Conservation (phyloP, 2,329 filamentous ascomycete genomes). For the Anthostomella pinea region DNA sequence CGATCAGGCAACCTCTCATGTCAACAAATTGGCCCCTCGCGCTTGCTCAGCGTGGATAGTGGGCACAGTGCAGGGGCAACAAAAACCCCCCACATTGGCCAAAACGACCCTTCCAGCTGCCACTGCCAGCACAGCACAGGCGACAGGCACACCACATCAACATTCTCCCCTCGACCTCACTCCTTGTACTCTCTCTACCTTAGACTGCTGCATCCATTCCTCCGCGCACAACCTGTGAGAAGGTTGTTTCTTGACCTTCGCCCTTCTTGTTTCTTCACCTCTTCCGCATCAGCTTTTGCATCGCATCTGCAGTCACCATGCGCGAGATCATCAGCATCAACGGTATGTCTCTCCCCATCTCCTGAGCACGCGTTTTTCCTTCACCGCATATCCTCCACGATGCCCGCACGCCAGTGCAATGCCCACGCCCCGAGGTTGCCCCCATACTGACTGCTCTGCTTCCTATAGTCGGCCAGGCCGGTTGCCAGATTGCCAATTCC, state of each 20-base stretch:
- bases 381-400: constrained; percentile 41
- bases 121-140: no score
- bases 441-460: constrained; percentile 52
- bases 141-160: constrained; percentile 20
- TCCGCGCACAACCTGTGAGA: constrained; percentile 8
- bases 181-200: no score
- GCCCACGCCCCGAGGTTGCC: constrained; percentile 8
- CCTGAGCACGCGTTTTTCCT: constrained; percentile 36
- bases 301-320: constrained; percentile 62
- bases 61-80: constrained; percentile 27
- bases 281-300: constrained; percentile 32
- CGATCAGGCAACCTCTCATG: constrained; percentile 17
- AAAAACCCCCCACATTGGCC: constrained; percentile 23
- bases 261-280: constrained; percentile 23
- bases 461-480: constrained; percentile 90
- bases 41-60: no score
- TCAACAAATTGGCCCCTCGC: constrained; percentile 19
- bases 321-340: constrained; percentile 99
- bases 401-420: constrained; percentile 13
- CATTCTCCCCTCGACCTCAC: constrained; percentile 20
- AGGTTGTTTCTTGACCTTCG: constrained; percentile 5
- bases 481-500: constrained; percentile 99
- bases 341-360: constrained; percentile 60
- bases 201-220: constrained; percentile 17
- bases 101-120: constrained; percentile 24